Percentiles rank a stretch among this genome's conserved stretches.
Conservation (phyloP, 768 basidiomycete species). For the Boletellus sp. region DNA sequence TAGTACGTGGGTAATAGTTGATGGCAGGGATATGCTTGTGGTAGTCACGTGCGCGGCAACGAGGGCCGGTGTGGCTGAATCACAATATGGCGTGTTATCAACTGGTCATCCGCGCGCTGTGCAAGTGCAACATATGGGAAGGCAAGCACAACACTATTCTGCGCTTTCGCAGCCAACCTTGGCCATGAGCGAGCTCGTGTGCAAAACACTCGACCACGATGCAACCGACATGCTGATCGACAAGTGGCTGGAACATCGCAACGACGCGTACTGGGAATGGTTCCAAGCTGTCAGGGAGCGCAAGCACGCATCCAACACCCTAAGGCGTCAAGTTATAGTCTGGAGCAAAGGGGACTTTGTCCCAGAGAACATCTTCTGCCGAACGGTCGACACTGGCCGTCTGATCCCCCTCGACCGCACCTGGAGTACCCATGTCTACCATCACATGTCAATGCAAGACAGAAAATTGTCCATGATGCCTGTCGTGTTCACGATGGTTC, state of each 20-base stretch:
- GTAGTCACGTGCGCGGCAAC: constrained; percentile 7
- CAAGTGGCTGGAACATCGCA: constrained; percentile 78
- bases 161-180: constrained; percentile 62
- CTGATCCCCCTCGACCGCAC: constrained; percentile 77
- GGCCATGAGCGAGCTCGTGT: constrained; percentile 74
- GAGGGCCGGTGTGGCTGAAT: constrained; percentile 25
- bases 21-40: neutral
- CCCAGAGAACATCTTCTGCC: constrained; percentile 76
- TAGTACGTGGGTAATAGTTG: neutral
- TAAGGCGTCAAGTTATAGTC: constrained; percentile 47
- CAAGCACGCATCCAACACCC: constrained; percentile 50
- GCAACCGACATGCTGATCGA: constrained; percentile 77
- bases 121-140: constrained; percentile 19
- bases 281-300: constrained; percentile 67
- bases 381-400: constrained; percentile 74
- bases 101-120: too few relatives aligned
- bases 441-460: constrained; percentile 72
- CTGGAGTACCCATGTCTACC: constrained; percentile 79
- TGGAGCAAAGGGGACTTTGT: constrained; percentile 70
- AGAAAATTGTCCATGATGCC: constrained; percentile 74
- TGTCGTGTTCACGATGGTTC: constrained; percentile 77
- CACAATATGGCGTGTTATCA: too few relatives aligned
- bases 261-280: constrained; percentile 76
- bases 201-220: constrained; percentile 73
- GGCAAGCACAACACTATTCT: constrained; percentile 45